phyloP scores from a whole-genome alignment of 352 stramenopile genomes.

The Phytophthora syringae region DNA sequence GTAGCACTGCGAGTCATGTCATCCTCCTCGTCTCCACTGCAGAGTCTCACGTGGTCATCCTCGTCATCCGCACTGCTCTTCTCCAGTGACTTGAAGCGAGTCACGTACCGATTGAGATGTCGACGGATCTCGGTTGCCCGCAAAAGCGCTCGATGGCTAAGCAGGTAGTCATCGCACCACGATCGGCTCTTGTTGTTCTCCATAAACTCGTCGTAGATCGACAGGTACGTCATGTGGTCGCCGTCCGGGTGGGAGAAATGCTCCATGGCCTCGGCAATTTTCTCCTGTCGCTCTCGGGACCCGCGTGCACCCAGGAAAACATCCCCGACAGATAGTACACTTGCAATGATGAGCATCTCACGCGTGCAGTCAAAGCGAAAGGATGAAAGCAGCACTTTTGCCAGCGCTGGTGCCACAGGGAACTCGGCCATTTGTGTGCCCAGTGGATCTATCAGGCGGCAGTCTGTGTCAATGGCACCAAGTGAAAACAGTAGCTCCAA shows the following conservation, averaged over 20 bases:
- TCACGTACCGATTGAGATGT: conserved; percentile 73
- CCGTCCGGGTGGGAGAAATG: conserved; percentile 71
- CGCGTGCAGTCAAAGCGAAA: conserved; percentile 83
- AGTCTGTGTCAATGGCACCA: conserved; percentile 63
- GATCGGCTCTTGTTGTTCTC: conserved; percentile 63
- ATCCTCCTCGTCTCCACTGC: conserved; percentile 23
- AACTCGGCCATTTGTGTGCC: conserved; percentile 97
- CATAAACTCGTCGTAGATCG: conserved; percentile 77
- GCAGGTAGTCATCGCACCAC: conserved; percentile 82
- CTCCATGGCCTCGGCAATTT: conserved; percentile 71
- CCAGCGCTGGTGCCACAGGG: conserved; percentile 93
- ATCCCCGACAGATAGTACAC: conserved; percentile 94
- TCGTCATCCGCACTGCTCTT: conserved; percentile 2
- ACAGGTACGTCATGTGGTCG: conserved; percentile 75
- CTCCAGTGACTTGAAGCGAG: conserved; percentile 48
- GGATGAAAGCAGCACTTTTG: conserved; percentile 73
- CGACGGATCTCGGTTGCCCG: conserved; percentile 72
- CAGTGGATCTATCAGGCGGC: conserved; percentile 75
- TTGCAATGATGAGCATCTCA: conserved; percentile 96
- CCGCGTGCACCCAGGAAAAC: conserved; percentile 69
- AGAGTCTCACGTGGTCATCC: conserved; percentile 22
- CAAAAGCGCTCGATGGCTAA: conserved; percentile 62
- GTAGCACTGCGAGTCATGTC: conserved; percentile 31
- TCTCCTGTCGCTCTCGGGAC: conserved; percentile 71
- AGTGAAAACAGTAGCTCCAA: conserved; percentile 77